These are phyloP conservation scores for Nemania sp. DNA, from an alignment of 2,329 filamentous ascomycete species.

Conservation along the genomic window DNA sequence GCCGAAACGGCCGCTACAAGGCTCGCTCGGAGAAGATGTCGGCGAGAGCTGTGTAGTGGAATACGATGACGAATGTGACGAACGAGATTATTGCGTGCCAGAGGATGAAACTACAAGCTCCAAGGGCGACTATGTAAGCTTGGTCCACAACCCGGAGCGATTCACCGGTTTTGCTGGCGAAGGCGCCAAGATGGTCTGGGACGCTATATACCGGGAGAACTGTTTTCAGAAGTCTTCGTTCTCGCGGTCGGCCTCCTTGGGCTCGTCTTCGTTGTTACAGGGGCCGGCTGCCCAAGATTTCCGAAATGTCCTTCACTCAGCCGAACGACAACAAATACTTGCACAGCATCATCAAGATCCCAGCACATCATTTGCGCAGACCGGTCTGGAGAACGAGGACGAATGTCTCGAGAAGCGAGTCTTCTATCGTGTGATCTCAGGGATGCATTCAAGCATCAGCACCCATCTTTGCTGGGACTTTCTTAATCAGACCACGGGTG, in stretches of 20 bases:
- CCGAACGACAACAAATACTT: constrained; percentile 63
- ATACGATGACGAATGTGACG: constrained; percentile 95
- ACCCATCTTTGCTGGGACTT: constrained; percentile 96
- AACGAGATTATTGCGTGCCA: constrained; percentile 93
- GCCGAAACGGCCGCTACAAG: constrained; percentile 74
- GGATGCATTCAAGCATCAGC: constrained; percentile 98
- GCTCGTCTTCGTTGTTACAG: constrained; percentile 46
- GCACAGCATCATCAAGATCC: constrained; percentile 60
- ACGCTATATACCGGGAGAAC: constrained; percentile 95
- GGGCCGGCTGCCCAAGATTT: constrained; percentile 63
- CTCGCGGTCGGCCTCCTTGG: constrained; percentile 60
- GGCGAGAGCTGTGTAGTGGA: constrained; percentile 97
- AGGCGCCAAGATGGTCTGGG: constrained; percentile 88
- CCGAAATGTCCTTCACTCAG: constrained; percentile 61
- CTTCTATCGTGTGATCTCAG: constrained; percentile 91
- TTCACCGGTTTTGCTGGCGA: constrained; percentile 93
- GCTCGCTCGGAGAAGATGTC: constrained; percentile 80
- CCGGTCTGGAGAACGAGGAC: constrained; percentile 77
- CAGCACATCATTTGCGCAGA: constrained; percentile 62
- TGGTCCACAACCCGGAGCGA: constrained; percentile 89
- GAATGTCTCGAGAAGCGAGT: constrained; percentile 98
- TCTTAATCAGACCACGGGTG: constrained; percentile 88
- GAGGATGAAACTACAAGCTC: constrained; percentile 86
- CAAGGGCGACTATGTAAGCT: constrained; percentile 95
- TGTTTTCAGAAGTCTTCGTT: constrained; percentile 79